phyloP scores from a whole-genome alignment of 2,329 filamentous ascomycete genomes.

The Botryotinia calthae region DNA sequence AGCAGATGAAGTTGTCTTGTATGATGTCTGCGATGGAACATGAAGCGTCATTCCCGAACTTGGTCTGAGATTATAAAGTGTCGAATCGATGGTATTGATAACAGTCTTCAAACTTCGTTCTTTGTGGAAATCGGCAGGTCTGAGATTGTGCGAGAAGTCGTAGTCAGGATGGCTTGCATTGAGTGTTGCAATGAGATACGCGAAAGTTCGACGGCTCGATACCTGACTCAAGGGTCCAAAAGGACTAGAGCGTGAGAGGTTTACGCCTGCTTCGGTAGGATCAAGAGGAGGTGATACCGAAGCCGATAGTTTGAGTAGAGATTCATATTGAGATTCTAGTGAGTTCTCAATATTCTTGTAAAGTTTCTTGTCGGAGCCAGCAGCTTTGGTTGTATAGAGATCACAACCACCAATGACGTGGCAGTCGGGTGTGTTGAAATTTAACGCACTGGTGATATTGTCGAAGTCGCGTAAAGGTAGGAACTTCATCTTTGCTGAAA shows the following conservation, averaged over 20 bases:
- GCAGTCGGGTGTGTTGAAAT: slow-evolving; percentile 91
- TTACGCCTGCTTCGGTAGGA: slow-evolving; percentile 62
- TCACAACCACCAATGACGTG: slow-evolving; percentile 93
- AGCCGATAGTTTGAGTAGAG: slow-evolving; percentile 79
- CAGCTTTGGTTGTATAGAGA: slow-evolving; percentile 95
- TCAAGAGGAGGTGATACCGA: slow-evolving; percentile 82
- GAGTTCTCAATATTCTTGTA: slow-evolving; percentile 94
- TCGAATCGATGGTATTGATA: slow-evolving; percentile 84
- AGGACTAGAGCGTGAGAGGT: slow-evolving; percentile 82
- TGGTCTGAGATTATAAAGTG: slow-evolving; percentile 81
- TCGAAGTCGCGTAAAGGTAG: slow-evolving; percentile 89
- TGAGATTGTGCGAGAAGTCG: slow-evolving; percentile 90
- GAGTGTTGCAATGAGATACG: slow-evolving; percentile 92
- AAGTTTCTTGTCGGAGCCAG: slow-evolving; percentile 92
- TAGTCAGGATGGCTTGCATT: slow-evolving; percentile 97
- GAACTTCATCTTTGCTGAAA: slow-evolving; percentile 60
- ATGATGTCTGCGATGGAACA: slow-evolving; percentile 41
- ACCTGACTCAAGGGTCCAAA: slow-evolving; percentile 89
- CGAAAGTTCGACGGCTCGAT: slow-evolving; percentile 86
- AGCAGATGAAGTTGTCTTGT: slow-evolving; percentile 41
- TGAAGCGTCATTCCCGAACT: slow-evolving; percentile 45
- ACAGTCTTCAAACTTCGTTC: slow-evolving; percentile 77
- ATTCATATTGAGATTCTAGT: slow-evolving; percentile 87
- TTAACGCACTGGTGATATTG: slow-evolving; percentile 85
- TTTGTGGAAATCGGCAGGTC: slow-evolving; percentile 84